Base-by-base conservation (phyloP, 1,284 basidiomycete species). In the Cryptococcus sp. region DNA sequence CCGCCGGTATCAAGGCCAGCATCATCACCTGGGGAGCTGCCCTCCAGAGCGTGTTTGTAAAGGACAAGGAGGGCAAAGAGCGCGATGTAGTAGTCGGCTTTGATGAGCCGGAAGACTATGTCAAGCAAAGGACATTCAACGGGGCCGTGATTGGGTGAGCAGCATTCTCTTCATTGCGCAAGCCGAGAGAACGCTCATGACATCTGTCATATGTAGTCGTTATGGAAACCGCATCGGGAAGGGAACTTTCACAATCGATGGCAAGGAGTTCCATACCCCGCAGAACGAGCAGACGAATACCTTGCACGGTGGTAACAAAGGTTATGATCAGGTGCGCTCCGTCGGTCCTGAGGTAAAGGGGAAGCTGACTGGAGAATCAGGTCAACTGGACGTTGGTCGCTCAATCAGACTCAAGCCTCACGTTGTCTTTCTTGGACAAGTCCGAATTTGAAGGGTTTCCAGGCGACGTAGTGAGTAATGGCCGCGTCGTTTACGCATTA, bases 91-190 rank as follows among this genome's bases (percentile, higher is more conserved):
- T 52, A n/a, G 40, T 37, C 22, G 51, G 51, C n/a, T 52, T 26
- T 23, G 51, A 52, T 25, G 51, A 52, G 20, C 51, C 43, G 5
- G 15, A 5, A 29, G 17, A 52, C n/a, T 52, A 52, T 26, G 25
- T 29, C 2, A 52, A 37, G 41, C n/a, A 22, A 8, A 52, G 29
- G 26, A 52, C 41, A 15, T 52, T 52, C 51, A 40, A 52, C n/a
- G 51, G 51, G 17, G 41, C 51, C 15, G 43, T 46, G 5, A 45
- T 52, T 38, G 51, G 51, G 50, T 52, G 43, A n/a, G 41, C 19
- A 5, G 19, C 17, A 2, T 22, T 13, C n/a, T 41, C 15, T 13
- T 7, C 10, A 20, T 10, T 17, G 4, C 13, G 13, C 22, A 40
- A 45, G 41, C 29, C 8, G 8, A 2, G 8, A 34, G 8, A 13